These are phyloP conservation scores for Sextonia rubra DNA, from an alignment of 164 flowering plant genomes.

Conservation along the genomic window DNA sequence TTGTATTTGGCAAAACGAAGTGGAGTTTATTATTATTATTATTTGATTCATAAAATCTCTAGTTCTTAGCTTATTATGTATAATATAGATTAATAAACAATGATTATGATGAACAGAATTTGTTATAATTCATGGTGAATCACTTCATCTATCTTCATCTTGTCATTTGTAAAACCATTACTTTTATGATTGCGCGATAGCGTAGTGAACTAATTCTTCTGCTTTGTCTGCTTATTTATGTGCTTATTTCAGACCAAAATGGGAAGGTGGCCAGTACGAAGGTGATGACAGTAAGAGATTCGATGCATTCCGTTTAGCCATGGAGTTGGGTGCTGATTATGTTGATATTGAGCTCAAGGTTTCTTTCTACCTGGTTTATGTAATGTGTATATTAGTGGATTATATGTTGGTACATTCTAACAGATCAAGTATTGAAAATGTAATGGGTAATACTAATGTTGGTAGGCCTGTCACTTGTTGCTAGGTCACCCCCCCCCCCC, in stretches of 20 bases:
- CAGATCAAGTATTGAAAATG: background rate
- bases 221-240: background rate
- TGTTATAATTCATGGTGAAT: background rate
- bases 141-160: conserved; percentile 1
- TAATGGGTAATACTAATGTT: background rate
- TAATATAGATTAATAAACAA: too few relatives aligned
- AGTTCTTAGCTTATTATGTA: too few relatives aligned
- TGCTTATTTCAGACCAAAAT: conserved; percentile 25
- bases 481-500: too few relatives aligned
- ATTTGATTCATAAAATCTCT: too few relatives aligned
- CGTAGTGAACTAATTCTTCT: background rate
- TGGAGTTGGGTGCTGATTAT: conserved; percentile 56
- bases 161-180: background rate
- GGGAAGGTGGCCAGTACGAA: conserved; percentile 52
- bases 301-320: conserved; percentile 42
- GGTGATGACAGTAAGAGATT: conserved; percentile 41
- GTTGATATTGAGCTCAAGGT: conserved; percentile 63
- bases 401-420: background rate
- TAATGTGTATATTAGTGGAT: too few relatives aligned
- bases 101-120: background rate
- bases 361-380: background rate
- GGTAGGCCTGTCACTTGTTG: background rate
- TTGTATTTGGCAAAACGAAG: too few relatives aligned
- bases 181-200: background rate
- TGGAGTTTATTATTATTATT: too few relatives aligned